Base-by-base conservation (phyloP, 179 eudicot genomes). In the Camellia oleifera region DNA sequence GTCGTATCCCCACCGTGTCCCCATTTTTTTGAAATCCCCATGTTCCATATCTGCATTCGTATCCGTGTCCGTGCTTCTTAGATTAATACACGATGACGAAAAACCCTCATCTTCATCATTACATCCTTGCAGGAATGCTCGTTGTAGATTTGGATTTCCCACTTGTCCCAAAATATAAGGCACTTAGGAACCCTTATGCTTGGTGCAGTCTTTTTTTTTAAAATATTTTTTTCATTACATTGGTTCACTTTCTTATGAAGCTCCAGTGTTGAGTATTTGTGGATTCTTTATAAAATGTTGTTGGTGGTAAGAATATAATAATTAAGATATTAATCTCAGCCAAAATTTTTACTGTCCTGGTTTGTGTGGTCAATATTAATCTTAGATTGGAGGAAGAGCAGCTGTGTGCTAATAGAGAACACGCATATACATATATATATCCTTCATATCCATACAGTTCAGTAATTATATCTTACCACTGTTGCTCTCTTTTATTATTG, bases 361-460 rank as follows among this genome's bases (percentile, higher is more conserved):
- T 76, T 64, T 46, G 12, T 69, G 53, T 69, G 45, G 23, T 12
- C 10, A 6, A n/a, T 60, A 42, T 64, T 8, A 12, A 67, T 77
- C 20, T 4, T 52, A 50, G 32, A 77, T 66, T 65, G 71, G 56
- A 77, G 72, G 79, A 64, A 64, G 23, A 52, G 7, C 32, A 26
- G 52, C 73, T 7, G 26, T 9, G 17, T 53, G 63, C 65, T 66
- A 50, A 77, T 2, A 2, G 23, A 62, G 40, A 11, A 5, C 53
- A 76, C 32, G 1, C 46, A 54, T 53, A 50, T 66, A 4, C 40
- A 48, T 67, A 42, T 54, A 67, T 32, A 32, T 32, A 32, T 32
- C n/a, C 65, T 40, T 52, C 48, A 52, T 17, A 32, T 13, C 32
- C 13, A 45, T 74, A 13, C 26, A 66, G 6, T 52, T 50, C 12